A percentile compares a stretch with the other conserved stretches of the same genome.
These are phyloP conservation scores for Pythium monospermum DNA, from an alignment of 352 stramenopile species.

Conservation along the genomic window DNA sequence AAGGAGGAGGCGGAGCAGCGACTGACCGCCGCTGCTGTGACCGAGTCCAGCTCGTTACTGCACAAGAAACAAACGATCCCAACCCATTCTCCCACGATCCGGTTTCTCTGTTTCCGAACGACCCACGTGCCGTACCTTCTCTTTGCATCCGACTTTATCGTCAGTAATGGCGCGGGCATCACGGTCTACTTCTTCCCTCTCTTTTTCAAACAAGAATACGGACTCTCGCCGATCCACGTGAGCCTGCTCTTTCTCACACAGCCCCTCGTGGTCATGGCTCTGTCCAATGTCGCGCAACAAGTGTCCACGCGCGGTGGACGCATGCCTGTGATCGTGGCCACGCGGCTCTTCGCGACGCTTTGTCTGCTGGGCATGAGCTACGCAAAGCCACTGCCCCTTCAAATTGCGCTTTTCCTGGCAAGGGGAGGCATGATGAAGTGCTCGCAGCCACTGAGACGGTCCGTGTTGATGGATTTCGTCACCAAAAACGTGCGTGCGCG, in stretches of 20 bases:
- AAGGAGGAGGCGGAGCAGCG: not conserved
- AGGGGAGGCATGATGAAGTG: constrained; percentile 84
- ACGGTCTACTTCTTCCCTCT: constrained; percentile 86
- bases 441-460: constrained; percentile 74
- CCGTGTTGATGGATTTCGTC: constrained; percentile 80
- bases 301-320: constrained; percentile 46
- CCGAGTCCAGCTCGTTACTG: constrained; percentile 14
- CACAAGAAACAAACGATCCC: constrained; percentile 2
- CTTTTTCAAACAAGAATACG: constrained; percentile 83
- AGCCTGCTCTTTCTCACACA: constrained; percentile 64
- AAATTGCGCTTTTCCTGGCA: constrained; percentile 71
- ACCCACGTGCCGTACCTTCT: constrained; percentile 64
- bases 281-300: constrained; percentile 50
- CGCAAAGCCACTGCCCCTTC: constrained; percentile 45
- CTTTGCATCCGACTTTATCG: constrained; percentile 81
- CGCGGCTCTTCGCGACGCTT: constrained; percentile 43
- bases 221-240: constrained; percentile 71
- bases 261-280: constrained; percentile 59
- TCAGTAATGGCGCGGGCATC: constrained; percentile 83
- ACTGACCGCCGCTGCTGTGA: not conserved
- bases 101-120: constrained; percentile 54
- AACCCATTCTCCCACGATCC: not conserved
- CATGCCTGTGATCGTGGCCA: constrained; percentile 72
- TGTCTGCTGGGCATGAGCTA: constrained; percentile 71
- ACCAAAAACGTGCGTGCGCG: constrained; percentile 64